phyloP scores from a whole-genome alignment of 768 basidiomycete species.

The Podaxis sp. region DNA sequence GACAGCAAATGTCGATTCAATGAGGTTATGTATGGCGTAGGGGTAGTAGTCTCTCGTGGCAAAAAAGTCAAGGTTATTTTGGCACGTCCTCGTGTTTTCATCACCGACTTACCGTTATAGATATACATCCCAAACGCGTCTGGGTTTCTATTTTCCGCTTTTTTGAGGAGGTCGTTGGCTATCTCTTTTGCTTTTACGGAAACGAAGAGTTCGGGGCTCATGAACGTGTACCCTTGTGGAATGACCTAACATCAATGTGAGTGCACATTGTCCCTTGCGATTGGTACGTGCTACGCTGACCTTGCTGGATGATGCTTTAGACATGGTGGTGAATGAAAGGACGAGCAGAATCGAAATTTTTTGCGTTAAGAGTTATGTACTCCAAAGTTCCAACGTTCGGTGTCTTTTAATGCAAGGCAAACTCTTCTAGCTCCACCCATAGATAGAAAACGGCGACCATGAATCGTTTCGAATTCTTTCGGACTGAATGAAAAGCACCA shows the following conservation, averaged over 20 bases:
- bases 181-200: slow-evolving; percentile 29
- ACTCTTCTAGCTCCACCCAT: background rate
- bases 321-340: background rate
- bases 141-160: slow-evolving; percentile 32
- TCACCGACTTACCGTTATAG: slow-evolving; percentile 29
- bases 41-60: slow-evolving; percentile 28
- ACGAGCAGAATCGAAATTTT: no score
- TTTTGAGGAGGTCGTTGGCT: slow-evolving; percentile 26
- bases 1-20: slow-evolving; percentile 30
- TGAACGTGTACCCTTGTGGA: slow-evolving; percentile 33
- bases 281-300: background rate
- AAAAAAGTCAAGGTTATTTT: background rate
- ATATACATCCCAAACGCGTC: slow-evolving; percentile 34
- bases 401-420: background rate
- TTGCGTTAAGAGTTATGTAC: background rate
- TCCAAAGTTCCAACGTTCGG: background rate
- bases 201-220: slow-evolving; percentile 28
- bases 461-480: background rate
- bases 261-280: background rate
- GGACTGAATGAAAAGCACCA: slow-evolving; percentile 1
- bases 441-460: background rate
- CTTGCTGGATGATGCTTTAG: background rate
- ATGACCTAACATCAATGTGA: slow-evolving; percentile 17
- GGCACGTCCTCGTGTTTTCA: background rate
- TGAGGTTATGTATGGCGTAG: slow-evolving; percentile 34